Base-by-base conservation (phyloP, 2,329 filamentous ascomycete species). In the Colletotrichum sidae region DNA sequence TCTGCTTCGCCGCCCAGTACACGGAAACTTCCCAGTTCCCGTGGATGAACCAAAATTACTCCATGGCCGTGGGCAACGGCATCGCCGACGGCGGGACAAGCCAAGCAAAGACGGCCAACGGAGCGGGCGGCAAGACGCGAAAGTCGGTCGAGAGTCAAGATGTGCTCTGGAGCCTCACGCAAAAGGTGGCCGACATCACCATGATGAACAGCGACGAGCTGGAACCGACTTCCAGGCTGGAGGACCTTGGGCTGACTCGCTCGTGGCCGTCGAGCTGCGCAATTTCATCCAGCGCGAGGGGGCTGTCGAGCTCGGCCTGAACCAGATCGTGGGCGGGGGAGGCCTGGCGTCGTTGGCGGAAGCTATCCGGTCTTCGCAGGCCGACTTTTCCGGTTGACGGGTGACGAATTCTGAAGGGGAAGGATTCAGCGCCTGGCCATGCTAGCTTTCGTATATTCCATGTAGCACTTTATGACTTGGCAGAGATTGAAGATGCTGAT, bases 11-110 rank as follows among this genome's bases (percentile, higher is more conserved):
- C 13, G 39, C 52, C 13, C 47, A 51, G 5, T 25, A 45, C 39
- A 8, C 13, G 13, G 17, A 34, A 12, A 25, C 10, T 13, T 42
- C 37, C 38, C n/a, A 13, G 34, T 47, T 57, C 33, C 54, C 44
- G 15, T 57, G 54, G 54, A 55, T 55, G 52, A 42, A 55, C 38
- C 52, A 45, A 13, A 49, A 57, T 3, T 57, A 57, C 44, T 57
- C 45, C 11, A 46, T 47, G 33, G 42, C 54, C 15, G 44, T 57
- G 10, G 10, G 42, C 54, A 57, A 57, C 6, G 45, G 42, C 34
- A 49, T 38, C 42, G 42, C 35, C 7, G 8, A 10, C 2, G 8
- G 15, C 2, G 34, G 41, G 13, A 25, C 4, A 25, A 25, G 9
- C 12, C 37, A 55, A 41, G 17, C 4, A 35, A 1, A 12, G 13